Conservation (phyloP, 176 grass and related monocot genomes). For the Triticum dicoccoides region DNA sequence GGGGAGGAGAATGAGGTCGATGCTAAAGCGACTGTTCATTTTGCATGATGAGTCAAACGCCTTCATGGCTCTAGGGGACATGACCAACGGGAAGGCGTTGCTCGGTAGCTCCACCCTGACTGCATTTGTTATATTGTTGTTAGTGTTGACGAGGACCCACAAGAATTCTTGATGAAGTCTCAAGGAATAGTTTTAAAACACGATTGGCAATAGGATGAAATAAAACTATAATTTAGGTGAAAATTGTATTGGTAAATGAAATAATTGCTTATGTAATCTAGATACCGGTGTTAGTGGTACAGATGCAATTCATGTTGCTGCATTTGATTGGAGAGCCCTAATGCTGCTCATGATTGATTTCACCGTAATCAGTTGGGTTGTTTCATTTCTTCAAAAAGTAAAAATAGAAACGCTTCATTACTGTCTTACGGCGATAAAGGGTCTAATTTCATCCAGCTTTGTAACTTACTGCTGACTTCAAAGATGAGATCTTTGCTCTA, state of each 20-base stretch:
- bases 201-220: constrained; percentile 19
- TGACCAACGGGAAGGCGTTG: constrained; percentile 41
- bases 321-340: neutral
- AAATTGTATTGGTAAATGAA: constrained; percentile 8
- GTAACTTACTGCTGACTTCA: neutral
- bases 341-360: neutral
- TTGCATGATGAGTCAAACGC: constrained; percentile 54
- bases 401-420: neutral
- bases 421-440: neutral
- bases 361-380: neutral
- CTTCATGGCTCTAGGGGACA: constrained; percentile 29
- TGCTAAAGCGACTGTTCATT: constrained; percentile 52
- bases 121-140: constrained; percentile 48
- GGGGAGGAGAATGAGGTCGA: constrained; percentile 34
- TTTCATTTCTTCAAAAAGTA: too few species aligned
- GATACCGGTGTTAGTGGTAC: neutral
- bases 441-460: too few species aligned
- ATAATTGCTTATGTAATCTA: neutral
- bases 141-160: constrained; percentile 52
- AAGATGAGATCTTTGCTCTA: neutral
- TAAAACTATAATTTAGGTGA: neutral
- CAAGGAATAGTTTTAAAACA: constrained; percentile 22
- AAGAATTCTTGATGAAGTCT: constrained; percentile 57
- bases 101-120: constrained; percentile 44
- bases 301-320: constrained; percentile 5